A percentile compares a stretch with the other conserved stretches of the same genome.
These are phyloP conservation scores for Calonectria ilicicola DNA, from an alignment of 2,329 filamentous ascomycete genomes.

Conservation along the genomic window DNA sequence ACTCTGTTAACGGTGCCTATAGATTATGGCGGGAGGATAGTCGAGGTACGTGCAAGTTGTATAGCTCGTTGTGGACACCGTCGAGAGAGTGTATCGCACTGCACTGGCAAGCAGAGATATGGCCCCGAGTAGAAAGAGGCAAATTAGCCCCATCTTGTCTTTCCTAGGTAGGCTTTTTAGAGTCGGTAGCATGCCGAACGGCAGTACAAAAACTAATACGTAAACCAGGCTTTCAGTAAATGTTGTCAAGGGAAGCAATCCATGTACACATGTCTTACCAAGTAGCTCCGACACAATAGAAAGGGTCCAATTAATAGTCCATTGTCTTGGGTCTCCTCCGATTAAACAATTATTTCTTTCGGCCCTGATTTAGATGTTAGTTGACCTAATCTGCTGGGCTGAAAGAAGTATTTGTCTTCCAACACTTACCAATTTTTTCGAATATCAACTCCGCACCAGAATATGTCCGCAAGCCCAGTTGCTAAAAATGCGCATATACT, in stretches of 20 bases:
- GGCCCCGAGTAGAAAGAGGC: background rate
- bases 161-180: background rate
- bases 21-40: background rate
- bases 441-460: background rate
- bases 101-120: background rate
- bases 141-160: background rate
- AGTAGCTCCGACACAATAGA: background rate
- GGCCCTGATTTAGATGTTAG: background rate
- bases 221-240: no score
- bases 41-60: background rate
- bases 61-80: background rate
- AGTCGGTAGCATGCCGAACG: background rate
- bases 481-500: background rate
- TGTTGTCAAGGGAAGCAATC: background rate
- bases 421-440: background rate
- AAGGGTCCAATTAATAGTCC: background rate
- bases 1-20: background rate
- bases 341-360: background rate
- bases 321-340: background rate
- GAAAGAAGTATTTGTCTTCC: background rate
- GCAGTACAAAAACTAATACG: background rate
- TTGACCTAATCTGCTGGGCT: background rate
- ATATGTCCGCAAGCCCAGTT: background rate
- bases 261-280: background rate
- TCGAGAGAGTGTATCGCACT: background rate